Conservation (phyloP, 192 early-diverging fungal genomes). For the Coemansia sp. region DNA sequence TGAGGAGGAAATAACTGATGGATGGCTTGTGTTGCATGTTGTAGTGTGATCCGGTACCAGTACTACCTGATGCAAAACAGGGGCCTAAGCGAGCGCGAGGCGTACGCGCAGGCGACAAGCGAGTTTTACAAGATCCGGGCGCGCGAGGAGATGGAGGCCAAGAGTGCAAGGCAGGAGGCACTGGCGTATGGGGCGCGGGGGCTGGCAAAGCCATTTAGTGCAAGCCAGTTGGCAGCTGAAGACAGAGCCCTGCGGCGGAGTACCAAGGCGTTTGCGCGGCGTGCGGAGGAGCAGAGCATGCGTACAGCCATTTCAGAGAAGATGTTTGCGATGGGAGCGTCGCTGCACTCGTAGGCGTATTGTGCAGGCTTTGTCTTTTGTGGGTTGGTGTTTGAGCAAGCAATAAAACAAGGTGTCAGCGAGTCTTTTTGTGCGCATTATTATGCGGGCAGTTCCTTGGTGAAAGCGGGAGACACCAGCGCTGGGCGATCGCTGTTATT, state of each 20-base stretch:
- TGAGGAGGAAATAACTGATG: too few species aligned
- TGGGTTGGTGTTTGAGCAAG: not conserved
- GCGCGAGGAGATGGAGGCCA: constrained; percentile 69
- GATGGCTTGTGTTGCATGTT: not conserved
- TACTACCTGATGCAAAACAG: constrained; percentile 67
- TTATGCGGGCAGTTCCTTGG: not conserved
- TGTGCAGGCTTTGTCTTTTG: constrained; percentile 1
- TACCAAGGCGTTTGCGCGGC: constrained; percentile 13
- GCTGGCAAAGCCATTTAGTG: constrained; percentile 48
- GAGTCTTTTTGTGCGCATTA: not conserved
- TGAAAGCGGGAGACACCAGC: not conserved
- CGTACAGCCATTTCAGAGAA: constrained; percentile 25
- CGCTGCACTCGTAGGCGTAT: not conserved
- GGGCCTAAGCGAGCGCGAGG: constrained; percentile 66
- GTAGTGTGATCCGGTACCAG: constrained; percentile 78
- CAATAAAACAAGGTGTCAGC: not conserved
- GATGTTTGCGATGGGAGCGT: constrained; percentile 27
- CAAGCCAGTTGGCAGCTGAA: constrained; percentile 24
- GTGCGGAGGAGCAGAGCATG: constrained; percentile 31
- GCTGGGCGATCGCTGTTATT: not conserved
- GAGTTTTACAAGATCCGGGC: constrained; percentile 82
- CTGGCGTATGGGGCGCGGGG: constrained; percentile 41
- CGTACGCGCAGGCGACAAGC: constrained; percentile 71
- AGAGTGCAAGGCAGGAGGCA: constrained; percentile 60
- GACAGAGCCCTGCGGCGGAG: constrained; percentile 20